A percentile compares a stretch with the other conserved stretches of the same genome.
phyloP scores from a whole-genome alignment of 164 flowering plant genomes.

The Nymphaea thermarum region DNA sequence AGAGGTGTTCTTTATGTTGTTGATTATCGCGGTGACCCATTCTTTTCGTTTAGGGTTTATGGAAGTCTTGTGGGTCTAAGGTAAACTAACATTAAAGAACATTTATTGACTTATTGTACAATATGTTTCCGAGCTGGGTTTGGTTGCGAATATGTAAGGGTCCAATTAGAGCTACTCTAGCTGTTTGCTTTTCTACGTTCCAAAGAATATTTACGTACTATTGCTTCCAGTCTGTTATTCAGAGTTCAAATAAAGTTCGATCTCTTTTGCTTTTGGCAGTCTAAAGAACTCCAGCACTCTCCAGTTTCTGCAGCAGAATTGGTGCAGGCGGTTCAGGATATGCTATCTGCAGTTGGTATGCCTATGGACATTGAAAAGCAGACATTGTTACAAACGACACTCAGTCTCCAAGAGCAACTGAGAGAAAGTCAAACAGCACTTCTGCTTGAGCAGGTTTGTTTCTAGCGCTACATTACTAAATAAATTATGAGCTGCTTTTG shows the following conservation, averaged over 20 bases:
- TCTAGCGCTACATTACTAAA: background rate
- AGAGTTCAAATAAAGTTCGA: background rate
- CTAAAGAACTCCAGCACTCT: constrained; percentile 55
- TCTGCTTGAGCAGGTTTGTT: constrained; percentile 76
- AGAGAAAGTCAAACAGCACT: constrained; percentile 75
- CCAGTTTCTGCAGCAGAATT: constrained; percentile 73
- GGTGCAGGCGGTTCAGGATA: constrained; percentile 89
- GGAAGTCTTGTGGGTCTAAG: too few species aligned
- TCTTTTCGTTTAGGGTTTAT: too few species aligned
- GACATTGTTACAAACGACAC: constrained; percentile 51
- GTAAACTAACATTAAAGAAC: too few species aligned
- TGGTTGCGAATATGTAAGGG: too few species aligned
- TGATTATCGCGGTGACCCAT: too few species aligned
- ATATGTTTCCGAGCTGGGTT: too few species aligned
- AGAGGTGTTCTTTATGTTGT: too few species aligned
- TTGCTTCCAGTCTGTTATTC: too few species aligned
- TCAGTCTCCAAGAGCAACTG: constrained; percentile 72
- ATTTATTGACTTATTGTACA: too few species aligned
- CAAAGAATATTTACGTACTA: too few species aligned
- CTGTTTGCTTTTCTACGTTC: too few species aligned
- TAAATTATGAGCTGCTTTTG: background rate
- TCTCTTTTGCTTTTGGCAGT: constrained; percentile 3
- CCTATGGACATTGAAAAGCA: constrained; percentile 77
- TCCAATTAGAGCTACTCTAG: too few species aligned
- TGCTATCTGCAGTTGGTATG: constrained; percentile 90